phyloP scores from a whole-genome alignment of 768 basidiomycete genomes.

The Lactarius sanguifluus region DNA sequence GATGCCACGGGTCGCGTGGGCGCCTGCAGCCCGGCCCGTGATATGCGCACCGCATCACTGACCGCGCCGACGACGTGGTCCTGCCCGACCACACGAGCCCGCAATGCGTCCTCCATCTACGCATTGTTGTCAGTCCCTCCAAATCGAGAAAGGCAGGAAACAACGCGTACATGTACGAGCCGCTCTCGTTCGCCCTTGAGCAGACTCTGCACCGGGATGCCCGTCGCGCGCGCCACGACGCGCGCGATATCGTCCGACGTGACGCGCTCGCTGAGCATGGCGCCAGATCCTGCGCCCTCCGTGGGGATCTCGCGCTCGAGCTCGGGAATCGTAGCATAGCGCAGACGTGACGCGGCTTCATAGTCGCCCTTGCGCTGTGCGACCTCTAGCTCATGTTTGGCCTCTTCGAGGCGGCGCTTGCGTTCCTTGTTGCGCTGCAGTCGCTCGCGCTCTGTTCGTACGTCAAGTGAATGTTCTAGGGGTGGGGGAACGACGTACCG shows the following conservation, averaged over 20 bases:
- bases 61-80: constrained; percentile 84
- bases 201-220: constrained; percentile 86
- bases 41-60: constrained; percentile 89
- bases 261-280: constrained; percentile 82
- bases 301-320: constrained; percentile 69
- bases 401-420: constrained; percentile 74
- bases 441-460: constrained; percentile 58
- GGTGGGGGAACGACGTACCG: constrained; percentile 41
- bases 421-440: constrained; percentile 60
- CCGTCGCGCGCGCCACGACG: constrained; percentile 85
- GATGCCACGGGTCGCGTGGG: constrained; percentile 89
- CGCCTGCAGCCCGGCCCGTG: constrained; percentile 85
- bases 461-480: not conserved
- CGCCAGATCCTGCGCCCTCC: constrained; percentile 46
- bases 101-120: constrained; percentile 85
- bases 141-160: constrained; percentile 2
- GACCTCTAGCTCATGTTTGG: constrained; percentile 83
- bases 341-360: constrained; percentile 78
- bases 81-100: constrained; percentile 82
- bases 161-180: constrained; percentile 69
- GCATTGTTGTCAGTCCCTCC: constrained; percentile 13
- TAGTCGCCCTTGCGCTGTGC: constrained; percentile 88
- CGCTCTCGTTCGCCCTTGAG: constrained; percentile 89
- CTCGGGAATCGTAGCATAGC: constrained; percentile 83
- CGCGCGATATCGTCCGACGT: constrained; percentile 87